Percentiles rank a stretch among this genome's conserved stretches.
Evolutionary conservation across 176 grass and related monocot genomes (phyloP).

Genomic region (Aegilops umbellulata): DNA sequence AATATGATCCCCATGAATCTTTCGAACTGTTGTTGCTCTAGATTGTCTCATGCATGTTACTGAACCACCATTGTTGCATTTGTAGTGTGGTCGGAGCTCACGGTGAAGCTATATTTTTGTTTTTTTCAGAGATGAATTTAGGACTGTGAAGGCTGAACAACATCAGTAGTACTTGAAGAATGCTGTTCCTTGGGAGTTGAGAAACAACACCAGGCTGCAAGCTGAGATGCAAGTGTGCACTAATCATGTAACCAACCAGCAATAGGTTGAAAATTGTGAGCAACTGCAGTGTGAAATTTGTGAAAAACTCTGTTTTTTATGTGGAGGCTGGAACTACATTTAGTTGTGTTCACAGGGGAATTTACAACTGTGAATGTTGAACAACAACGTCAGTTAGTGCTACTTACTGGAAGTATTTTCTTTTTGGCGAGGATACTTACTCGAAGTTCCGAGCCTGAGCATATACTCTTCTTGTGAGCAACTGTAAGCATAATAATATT

Average conservation of each 20-base stretch:
- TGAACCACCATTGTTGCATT: neutral
- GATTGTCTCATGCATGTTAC: neutral
- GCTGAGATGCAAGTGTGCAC: neutral
- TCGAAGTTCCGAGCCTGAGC: neutral
- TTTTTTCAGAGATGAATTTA: too few relatives aligned
- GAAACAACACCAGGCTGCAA: neutral
- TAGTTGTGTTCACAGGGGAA: neutral
- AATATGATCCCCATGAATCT: neutral
- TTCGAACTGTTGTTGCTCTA: neutral
- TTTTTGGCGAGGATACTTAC: too few relatives aligned
- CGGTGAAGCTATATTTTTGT: too few relatives aligned
- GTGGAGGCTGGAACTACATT: neutral
- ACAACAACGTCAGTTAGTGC: neutral
- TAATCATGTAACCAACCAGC: too few relatives aligned
- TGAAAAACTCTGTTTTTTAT: neutral
- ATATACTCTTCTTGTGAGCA: neutral
- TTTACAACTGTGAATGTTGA: neutral
- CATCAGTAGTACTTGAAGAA: too few relatives aligned
- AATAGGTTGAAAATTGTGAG: too few relatives aligned
- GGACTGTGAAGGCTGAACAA: too few relatives aligned
- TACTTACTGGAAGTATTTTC: neutral
- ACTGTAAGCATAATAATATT: too few relatives aligned
- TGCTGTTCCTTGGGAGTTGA: too few relatives aligned
- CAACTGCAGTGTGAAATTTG: neutral
- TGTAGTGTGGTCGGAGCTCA: neutral